Percentiles rank a stretch among this genome's conserved stretches.
Evolutionary conservation across 2,329 filamentous ascomycete species (phyloP).

Genomic region (Rhynchosporium graminicola): DNA sequence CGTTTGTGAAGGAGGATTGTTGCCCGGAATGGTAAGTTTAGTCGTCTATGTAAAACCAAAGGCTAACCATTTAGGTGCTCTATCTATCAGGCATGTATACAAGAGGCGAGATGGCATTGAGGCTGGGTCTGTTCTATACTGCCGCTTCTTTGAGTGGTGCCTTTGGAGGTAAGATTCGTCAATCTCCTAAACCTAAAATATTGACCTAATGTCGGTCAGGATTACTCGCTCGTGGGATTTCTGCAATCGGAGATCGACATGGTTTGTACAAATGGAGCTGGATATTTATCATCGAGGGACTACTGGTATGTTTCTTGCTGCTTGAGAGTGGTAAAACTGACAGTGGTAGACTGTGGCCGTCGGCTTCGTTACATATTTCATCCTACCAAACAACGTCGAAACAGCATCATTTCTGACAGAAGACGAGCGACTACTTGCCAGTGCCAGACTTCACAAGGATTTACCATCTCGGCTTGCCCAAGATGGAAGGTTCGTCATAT

Average conservation of each 20-base stretch:
- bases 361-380: constrained; percentile 52
- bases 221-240: constrained; percentile 60
- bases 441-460: constrained; percentile 32
- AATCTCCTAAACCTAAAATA: too few relatives aligned
- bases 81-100: constrained; percentile 65
- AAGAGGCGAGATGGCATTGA: constrained; percentile 49
- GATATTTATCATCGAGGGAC: constrained; percentile 55
- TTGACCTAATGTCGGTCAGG: background rate
- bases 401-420: constrained; percentile 54
- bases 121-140: constrained; percentile 69
- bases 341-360: constrained; percentile 54
- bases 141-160: constrained; percentile 63
- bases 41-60: background rate
- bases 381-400: constrained; percentile 57
- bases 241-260: constrained; percentile 57
- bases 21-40: constrained; percentile 61
- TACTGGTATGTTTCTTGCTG: constrained; percentile 45
- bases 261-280: constrained; percentile 50
- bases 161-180: constrained; percentile 46
- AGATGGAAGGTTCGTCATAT: constrained; percentile 26
- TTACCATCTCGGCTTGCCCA: constrained; percentile 29
- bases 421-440: constrained; percentile 48
- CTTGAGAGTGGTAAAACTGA: background rate
- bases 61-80: constrained; percentile 49
- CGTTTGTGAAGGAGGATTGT: constrained; percentile 62